Evolutionary conservation across 768 basidiomycete genomes (phyloP).

Genomic region (Rhizopogon rudus): DNA sequence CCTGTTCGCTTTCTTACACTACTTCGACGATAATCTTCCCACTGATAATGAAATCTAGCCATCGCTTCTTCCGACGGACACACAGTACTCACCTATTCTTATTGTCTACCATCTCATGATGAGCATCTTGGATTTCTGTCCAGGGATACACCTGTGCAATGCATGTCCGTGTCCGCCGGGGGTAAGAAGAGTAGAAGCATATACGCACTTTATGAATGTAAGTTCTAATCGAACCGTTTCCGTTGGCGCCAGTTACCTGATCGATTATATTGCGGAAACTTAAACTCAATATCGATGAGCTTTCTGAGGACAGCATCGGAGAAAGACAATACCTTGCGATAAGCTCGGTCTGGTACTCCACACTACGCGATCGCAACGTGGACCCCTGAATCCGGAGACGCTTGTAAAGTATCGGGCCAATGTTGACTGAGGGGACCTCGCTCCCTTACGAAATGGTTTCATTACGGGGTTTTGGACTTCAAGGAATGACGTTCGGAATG

Average conservation of each 20-base stretch:
- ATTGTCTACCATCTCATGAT: constrained; percentile 80
- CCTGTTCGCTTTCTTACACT: background rate
- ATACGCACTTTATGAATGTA: constrained; percentile 71
- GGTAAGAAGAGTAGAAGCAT: constrained; percentile 6
- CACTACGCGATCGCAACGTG: constrained; percentile 70
- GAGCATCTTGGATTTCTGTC: constrained; percentile 75
- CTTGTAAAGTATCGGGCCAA: constrained; percentile 73
- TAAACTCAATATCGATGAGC: constrained; percentile 3
- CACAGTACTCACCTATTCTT: constrained; percentile 37
- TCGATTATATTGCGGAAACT: constrained; percentile 56
- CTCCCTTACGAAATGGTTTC: constrained; percentile 36
- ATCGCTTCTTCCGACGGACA: background rate
- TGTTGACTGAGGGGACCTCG: constrained; percentile 45
- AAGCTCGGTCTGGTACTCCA: constrained; percentile 74
- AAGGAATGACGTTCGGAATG: constrained; percentile 1
- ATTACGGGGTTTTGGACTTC: constrained; percentile 15
- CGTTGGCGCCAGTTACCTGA: constrained; percentile 53
- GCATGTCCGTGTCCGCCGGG: constrained; percentile 10
- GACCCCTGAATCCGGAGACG: constrained; percentile 86
- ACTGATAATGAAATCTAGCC: constrained; percentile 9
- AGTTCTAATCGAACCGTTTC: constrained; percentile 58
- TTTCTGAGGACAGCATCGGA: background rate
- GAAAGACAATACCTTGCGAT: constrained; percentile 42
- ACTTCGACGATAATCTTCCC: constrained; percentile 29
- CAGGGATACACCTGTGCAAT: constrained; percentile 65